These are phyloP conservation scores for Primulina huaijiensis DNA, from an alignment of 257 asterid genomes.

Conservation along the genomic window DNA sequence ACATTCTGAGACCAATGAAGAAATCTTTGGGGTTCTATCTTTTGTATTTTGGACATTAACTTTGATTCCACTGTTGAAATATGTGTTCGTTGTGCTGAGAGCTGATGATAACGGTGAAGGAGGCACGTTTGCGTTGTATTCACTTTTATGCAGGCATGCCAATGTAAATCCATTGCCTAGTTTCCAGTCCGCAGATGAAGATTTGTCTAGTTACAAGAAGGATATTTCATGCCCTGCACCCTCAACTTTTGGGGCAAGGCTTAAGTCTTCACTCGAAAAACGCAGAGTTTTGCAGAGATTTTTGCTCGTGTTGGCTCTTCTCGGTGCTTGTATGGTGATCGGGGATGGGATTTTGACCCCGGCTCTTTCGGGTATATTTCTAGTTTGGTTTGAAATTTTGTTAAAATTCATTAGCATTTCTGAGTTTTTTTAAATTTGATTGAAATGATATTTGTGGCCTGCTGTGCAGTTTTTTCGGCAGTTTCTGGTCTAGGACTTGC, in stretches of 20 bases:
- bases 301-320: conserved; percentile 62
- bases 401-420: not conserved
- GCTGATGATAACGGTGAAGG: conserved; percentile 98
- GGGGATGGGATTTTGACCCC: conserved; percentile 89
- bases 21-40: conserved; percentile 84
- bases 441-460: conserved; percentile 11
- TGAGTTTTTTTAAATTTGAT: not conserved
- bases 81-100: conserved; percentile 76
- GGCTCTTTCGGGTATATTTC: conserved; percentile 59
- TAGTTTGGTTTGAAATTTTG: not conserved
- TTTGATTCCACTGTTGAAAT: conserved; percentile 72
- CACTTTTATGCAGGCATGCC: conserved; percentile 79
- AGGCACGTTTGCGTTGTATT: conserved; percentile 87
- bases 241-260: conserved; percentile 47
- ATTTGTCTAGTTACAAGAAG: conserved; percentile 58
- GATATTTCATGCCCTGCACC: conserved; percentile 47
- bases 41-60: conserved; percentile 89
- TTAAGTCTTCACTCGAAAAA: conserved; percentile 61
- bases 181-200: conserved; percentile 71
- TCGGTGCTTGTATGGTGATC: conserved; percentile 95
- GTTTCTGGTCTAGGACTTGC: conserved; percentile 89
- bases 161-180: conserved; percentile 72
- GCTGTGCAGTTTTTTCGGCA: conserved; percentile 74
- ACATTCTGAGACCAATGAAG: conserved; percentile 81
- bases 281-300: conserved; percentile 60